Conservation (phyloP, 495 filamentous ascomycete genomes). For the Lindgomyces ingoldianus region DNA sequence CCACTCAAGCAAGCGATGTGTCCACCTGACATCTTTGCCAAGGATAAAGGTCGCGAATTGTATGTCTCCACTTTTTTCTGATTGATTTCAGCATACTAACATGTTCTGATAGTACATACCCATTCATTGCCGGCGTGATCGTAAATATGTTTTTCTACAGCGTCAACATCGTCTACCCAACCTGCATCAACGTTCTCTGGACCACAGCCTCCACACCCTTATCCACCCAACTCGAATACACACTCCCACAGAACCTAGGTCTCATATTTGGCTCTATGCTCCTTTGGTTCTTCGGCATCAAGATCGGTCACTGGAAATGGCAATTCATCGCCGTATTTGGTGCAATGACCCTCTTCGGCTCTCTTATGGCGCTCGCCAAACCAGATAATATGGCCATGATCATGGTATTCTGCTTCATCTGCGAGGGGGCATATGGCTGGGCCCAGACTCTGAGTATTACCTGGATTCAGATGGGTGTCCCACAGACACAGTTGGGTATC, state of each 20-base stretch:
- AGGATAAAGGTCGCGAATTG: conserved; percentile 36
- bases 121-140: conserved; percentile 37
- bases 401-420: too few relatives aligned
- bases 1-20: conserved; percentile 40
- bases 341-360: too few relatives aligned
- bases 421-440: too few relatives aligned
- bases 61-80: too few relatives aligned
- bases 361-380: too few relatives aligned
- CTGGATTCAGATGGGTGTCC: too few relatives aligned
- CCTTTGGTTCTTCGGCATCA: conserved; percentile 40
- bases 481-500: too few relatives aligned
- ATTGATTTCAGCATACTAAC: too few relatives aligned
- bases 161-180: conserved; percentile 37
- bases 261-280: conserved; percentile 42
- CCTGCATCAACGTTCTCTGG: conserved; percentile 34
- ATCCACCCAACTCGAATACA: background rate
- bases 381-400: too few relatives aligned
- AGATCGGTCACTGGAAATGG: conserved; percentile 40
- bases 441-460: too few relatives aligned
- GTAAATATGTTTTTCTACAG: conserved; percentile 43
- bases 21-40: conserved; percentile 39
- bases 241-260: conserved; percentile 9
- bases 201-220: conserved; percentile 16
- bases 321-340: too few relatives aligned
- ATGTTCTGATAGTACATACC: too few relatives aligned